Conservation (phyloP, 1,284 basidiomycete genomes). For the Papiliotrema nemorosa region DNA sequence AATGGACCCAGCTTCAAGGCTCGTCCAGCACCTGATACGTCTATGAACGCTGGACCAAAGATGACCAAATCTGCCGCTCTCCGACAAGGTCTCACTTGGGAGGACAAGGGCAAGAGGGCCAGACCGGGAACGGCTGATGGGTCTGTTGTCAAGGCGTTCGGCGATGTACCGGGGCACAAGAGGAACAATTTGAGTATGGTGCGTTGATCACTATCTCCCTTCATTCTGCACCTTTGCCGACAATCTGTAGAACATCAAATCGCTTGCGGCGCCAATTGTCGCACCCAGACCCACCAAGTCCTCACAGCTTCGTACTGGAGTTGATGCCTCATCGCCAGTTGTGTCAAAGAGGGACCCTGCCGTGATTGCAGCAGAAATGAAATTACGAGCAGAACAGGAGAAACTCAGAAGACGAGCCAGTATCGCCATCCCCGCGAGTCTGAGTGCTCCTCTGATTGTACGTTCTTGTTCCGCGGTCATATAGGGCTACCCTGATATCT, state of each 20-base stretch:
- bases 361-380: conserved; percentile 26
- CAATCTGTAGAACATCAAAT: conserved; percentile 24
- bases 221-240: background rate
- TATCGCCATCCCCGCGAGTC: conserved; percentile 26
- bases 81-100: conserved; percentile 34
- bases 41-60: conserved; percentile 25
- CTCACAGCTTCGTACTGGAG: conserved; percentile 22
- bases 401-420: conserved; percentile 27
- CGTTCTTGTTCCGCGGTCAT: conserved; percentile 1
- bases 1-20: conserved; percentile 27
- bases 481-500: background rate
- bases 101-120: conserved; percentile 9
- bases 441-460: conserved; percentile 24
- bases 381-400: conserved; percentile 26
- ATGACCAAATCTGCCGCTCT: conserved; percentile 37
- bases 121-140: background rate
- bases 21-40: conserved; percentile 22
- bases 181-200: conserved; percentile 22
- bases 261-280: conserved; percentile 28
- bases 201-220: conserved; percentile 11
- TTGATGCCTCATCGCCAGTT: background rate
- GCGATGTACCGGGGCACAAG: conserved; percentile 31
- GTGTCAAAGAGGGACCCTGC: conserved; percentile 14
- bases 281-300: conserved; percentile 27
- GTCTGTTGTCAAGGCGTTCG: conserved; percentile 12